Evolutionary conservation across 2,329 filamentous ascomycete species (phyloP).

Genomic region (Neonectria magnoliae): DNA sequence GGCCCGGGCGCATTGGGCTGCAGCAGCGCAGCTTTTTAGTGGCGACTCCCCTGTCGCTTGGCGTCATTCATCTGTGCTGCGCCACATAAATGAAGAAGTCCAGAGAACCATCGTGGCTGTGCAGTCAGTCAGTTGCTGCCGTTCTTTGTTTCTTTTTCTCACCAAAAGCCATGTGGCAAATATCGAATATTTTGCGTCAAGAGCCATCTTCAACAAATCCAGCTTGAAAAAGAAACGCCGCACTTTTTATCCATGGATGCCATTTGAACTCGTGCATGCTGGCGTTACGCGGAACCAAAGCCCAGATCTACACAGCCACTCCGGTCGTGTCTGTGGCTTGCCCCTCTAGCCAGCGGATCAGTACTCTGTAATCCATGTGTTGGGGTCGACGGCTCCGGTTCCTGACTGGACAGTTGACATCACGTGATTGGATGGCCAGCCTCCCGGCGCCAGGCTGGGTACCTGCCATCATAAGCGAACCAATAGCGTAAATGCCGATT

Average conservation of each 20-base stretch:
- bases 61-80: conserved; percentile 17
- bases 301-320: conserved; percentile 16
- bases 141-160: background rate
- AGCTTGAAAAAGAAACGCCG: background rate
- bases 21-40: background rate
- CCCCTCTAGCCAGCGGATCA: background rate
- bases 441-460: no score
- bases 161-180: background rate
- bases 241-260: background rate
- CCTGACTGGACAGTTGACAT: no score
- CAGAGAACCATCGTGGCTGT: background rate
- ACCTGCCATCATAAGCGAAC: no score
- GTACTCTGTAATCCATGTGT: no score
- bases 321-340: conserved; percentile 10
- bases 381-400: no score
- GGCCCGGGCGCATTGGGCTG: conserved; percentile 9
- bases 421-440: no score
- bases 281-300: background rate
- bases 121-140: background rate
- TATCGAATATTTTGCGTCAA: background rate
- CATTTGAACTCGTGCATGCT: background rate
- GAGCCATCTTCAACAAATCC: background rate
- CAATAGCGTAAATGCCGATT: no score
- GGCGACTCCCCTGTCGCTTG: conserved; percentile 16
- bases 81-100: background rate